These are phyloP conservation scores for Kwoniella sp. DNA, from an alignment of 768 basidiomycete species.

Conservation along the genomic window DNA sequence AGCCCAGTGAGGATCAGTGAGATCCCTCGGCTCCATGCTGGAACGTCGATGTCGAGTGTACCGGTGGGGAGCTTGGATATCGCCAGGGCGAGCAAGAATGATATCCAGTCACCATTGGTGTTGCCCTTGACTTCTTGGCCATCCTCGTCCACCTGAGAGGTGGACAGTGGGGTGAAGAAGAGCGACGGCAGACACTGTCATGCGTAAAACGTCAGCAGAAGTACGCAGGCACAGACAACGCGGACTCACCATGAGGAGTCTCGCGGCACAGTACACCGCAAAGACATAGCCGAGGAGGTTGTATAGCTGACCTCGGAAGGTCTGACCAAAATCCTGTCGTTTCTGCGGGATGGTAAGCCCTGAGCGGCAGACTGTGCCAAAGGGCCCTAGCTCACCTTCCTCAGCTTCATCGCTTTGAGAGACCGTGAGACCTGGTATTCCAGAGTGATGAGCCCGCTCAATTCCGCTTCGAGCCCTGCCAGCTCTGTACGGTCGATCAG, in stretches of 20 bases:
- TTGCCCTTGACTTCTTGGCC: conserved; percentile 32
- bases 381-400: conserved; percentile 22
- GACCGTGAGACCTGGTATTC: conserved; percentile 38
- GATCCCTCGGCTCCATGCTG: conserved; percentile 41
- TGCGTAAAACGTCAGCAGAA: no score
- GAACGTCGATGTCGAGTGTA: conserved; percentile 37
- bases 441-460: conserved; percentile 41
- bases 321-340: conserved; percentile 44
- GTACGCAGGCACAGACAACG: not conserved
- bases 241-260: conserved; percentile 40
- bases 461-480: conserved; percentile 26
- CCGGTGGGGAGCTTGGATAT: conserved; percentile 41
- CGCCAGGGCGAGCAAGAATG: conserved; percentile 43
- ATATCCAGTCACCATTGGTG: conserved; percentile 50
- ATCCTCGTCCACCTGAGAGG: conserved; percentile 19
- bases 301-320: conserved; percentile 38
- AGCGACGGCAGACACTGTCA: conserved; percentile 47
- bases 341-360: conserved; percentile 16
- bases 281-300: conserved; percentile 44
- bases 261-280: conserved; percentile 46
- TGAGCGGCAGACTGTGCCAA: not conserved
- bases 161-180: conserved; percentile 36
- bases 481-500: conserved; percentile 12
- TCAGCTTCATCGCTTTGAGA: conserved; percentile 39
- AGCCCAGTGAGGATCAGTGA: conserved; percentile 47